Evolutionary conservation across 2,329 filamentous ascomycete species (phyloP).

Genomic region (Cryoendolithus antarcticus): DNA sequence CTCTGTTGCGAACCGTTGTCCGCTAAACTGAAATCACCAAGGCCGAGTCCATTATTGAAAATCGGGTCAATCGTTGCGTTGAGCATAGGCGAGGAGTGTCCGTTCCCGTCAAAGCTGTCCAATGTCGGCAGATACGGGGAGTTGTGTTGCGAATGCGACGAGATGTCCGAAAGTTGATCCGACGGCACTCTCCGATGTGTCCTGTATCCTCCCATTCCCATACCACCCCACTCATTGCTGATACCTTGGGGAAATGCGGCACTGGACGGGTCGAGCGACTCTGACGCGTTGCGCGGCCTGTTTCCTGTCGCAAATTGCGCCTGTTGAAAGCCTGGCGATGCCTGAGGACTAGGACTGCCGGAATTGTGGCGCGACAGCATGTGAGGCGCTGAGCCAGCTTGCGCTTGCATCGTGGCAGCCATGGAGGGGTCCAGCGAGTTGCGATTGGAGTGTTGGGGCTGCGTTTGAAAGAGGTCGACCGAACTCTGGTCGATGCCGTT

Average conservation of each 20-base stretch:
- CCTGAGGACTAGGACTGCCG: conserved; percentile 39
- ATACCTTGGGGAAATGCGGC: conserved; percentile 43
- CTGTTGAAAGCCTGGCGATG: conserved; percentile 42
- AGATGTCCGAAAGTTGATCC: conserved; percentile 79
- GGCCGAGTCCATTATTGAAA: conserved; percentile 65
- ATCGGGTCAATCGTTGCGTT: conserved; percentile 59
- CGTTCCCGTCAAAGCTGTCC: conserved; percentile 65
- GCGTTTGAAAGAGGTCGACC: conserved; percentile 27
- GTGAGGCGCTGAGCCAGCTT: conserved; percentile 43
- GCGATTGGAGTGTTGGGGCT: conserved; percentile 30
- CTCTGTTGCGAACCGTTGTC: conserved; percentile 42
- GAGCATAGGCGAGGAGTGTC: conserved; percentile 69
- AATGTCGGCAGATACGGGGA: conserved; percentile 71
- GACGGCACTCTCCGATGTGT: conserved; percentile 75
- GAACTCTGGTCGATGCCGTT: conserved; percentile 22
- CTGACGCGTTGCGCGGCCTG: conserved; percentile 44
- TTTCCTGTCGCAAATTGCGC: conserved; percentile 39
- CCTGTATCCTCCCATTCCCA: conserved; percentile 48
- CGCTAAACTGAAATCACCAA: conserved; percentile 69
- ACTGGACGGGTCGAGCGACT: conserved; percentile 47
- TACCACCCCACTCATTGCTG: conserved; percentile 45
- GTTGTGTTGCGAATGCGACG: conserved; percentile 53
- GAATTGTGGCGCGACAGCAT: conserved; percentile 41
- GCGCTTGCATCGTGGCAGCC: conserved; percentile 36
- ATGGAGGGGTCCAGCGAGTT: conserved; percentile 38